Evolutionary conservation across 1,284 basidiomycete genomes (phyloP), one percentile per base, ranked within the genome.

Genomic region (Boletus austroedulis): DNA sequence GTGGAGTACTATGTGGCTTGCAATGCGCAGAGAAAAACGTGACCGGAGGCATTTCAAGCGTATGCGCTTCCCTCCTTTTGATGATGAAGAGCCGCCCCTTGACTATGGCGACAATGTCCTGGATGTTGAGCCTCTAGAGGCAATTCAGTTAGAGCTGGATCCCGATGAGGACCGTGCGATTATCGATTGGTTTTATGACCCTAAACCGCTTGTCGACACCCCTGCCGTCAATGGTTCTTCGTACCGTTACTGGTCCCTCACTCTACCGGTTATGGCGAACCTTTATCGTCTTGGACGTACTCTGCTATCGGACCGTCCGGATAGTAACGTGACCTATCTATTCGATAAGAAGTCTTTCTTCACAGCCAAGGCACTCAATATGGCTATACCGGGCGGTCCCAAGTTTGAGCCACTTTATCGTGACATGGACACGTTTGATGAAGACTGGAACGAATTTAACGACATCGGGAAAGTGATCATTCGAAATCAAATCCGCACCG

Each of bases 371-470:
- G 92, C 93, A 12, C 82, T 99, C 64, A 99, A 98, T 77, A 92
- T 98, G 83, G 97, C 96, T 48, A 96, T 99, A 64, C 97, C 97
- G 0, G 97, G 97, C 62, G 97, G 97, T 57, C 97, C 95, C 5
- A 98, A 98, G 75, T 99, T 98, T 64, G 95, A 98, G 79, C 95
- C 93, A 26, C 76, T 95, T 32, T 92, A 92, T 76, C 86, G 95
- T 50, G 97, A 99, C 70, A 95, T 95, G 84, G 97, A 99, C 69
- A 84, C 90, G 12, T 98, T 94, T 68, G 97, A 99, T 70, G 96
- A 99, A 75, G 97, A 99, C 73, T 99, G 97, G 95, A 98, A 98
- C 77, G 96, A 99, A 76, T 99, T 99, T 72, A 99, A 99, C 73
- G 97, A 99, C 73, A 98, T 99, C 76, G 96, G 98, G 80, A 99